Percentiles rank a stretch among this genome's conserved stretches.
phyloP scores from a whole-genome alignment of 139 green algal genomes.

The Mesotaenium endlicherianum region DNA sequence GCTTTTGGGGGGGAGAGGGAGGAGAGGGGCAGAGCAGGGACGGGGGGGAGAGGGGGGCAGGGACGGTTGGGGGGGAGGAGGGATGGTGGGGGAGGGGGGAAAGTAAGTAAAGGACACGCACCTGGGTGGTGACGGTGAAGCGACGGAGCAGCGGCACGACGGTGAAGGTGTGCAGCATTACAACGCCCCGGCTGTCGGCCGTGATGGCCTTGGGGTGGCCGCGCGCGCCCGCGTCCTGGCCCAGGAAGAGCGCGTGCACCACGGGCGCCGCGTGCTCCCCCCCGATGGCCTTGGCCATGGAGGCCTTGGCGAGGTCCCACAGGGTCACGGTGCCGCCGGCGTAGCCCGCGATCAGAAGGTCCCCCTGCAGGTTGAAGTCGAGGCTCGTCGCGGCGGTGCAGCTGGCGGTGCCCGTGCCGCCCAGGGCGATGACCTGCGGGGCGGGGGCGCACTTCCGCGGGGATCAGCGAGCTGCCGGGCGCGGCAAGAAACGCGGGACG shows the following conservation, averaged over 20 bases:
- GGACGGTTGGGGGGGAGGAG: too few species aligned
- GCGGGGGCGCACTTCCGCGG: too few species aligned
- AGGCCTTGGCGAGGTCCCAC: conserved; percentile 7
- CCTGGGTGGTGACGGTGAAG: conserved; percentile 38
- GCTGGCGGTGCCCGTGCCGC: neutral
- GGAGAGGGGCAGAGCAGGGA: too few species aligned
- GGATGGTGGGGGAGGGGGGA: too few species aligned
- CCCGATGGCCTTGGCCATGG: conserved; percentile 23
- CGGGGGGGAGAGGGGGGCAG: too few species aligned
- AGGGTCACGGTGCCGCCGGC: conserved; percentile 22
- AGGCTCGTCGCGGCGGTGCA: neutral
- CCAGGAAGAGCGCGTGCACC: conserved; percentile 5
- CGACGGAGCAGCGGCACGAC: conserved; percentile 27
- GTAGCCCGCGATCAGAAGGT: conserved; percentile 36
- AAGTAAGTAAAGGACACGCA: neutral
- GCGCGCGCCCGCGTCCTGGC: neutral
- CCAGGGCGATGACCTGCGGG: too few species aligned
- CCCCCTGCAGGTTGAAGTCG: conserved; percentile 32
- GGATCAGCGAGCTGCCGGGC: too few species aligned
- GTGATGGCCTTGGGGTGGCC: neutral
- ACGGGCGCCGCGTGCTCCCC: conserved; percentile 18
- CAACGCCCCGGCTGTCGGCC: conserved; percentile 21
- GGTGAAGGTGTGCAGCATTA: conserved; percentile 33
- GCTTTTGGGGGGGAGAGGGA: too few species aligned
- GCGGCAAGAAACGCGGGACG: too few species aligned